Evolutionary conservation across 495 filamentous ascomycete genomes (phyloP).

Genomic region (Coniosporium apollinis): DNA sequence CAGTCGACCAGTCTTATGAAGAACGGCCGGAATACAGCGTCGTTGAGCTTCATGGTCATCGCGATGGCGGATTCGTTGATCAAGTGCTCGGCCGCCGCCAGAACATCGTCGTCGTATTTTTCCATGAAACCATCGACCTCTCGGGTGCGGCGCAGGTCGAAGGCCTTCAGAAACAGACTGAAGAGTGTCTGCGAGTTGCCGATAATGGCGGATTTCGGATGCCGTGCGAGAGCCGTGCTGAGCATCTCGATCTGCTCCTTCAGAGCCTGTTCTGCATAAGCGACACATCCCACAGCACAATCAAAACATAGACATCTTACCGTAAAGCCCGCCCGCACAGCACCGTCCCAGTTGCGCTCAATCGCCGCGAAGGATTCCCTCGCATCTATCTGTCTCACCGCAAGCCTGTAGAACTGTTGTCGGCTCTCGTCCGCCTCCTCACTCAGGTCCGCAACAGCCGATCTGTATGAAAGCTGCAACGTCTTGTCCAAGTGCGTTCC

Average conservation of each 20-base stretch:
- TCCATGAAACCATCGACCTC: slow-evolving; percentile 17
- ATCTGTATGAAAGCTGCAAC: slow-evolving; percentile 49
- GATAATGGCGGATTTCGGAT: slow-evolving; percentile 54
- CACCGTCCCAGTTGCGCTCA: slow-evolving; percentile 49
- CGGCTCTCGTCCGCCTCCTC: slow-evolving; percentile 45
- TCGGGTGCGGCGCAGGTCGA: slow-evolving; percentile 16
- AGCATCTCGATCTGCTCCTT: slow-evolving; percentile 50
- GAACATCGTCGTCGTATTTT: slow-evolving; percentile 29
- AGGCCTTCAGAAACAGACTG: slow-evolving; percentile 47
- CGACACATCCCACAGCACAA: no score
- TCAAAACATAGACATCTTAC: slow-evolving; percentile 28
- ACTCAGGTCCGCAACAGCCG: slow-evolving; percentile 39
- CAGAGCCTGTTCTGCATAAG: slow-evolving; percentile 35
- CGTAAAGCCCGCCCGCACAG: slow-evolving; percentile 37
- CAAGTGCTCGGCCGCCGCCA: slow-evolving; percentile 46
- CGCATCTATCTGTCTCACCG: slow-evolving; percentile 56
- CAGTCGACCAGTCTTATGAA: slow-evolving; percentile 72
- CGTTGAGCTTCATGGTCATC: slow-evolving; percentile 93
- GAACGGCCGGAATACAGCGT: slow-evolving; percentile 86
- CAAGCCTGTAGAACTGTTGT: slow-evolving; percentile 45
- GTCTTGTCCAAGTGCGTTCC: slow-evolving; percentile 51
- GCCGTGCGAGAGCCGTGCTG: slow-evolving; percentile 50
- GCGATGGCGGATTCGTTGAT: slow-evolving; percentile 55
- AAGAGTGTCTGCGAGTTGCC: slow-evolving; percentile 51
- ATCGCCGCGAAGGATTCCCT: slow-evolving; percentile 51